Evolutionary conservation across 371 early-diverging fungal species (phyloP), one percentile per base, ranked within the genome.

Genomic region (Mucor lusitanicus): DNA sequence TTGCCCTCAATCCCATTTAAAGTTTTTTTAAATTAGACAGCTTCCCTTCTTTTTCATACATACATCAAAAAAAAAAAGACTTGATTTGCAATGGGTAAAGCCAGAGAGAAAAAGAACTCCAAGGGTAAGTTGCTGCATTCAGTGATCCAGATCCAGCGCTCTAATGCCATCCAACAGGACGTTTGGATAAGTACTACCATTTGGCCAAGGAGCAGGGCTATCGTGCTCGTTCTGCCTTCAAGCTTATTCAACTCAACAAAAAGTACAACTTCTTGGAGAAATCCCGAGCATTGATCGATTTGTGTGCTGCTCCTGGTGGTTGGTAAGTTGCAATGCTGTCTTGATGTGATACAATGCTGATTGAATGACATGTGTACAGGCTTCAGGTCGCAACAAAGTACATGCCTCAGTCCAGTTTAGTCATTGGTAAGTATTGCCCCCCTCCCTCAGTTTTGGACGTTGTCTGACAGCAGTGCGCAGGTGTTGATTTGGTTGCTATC

Each of bases 121-220:
- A 81, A 81, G 63, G 81, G 81, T 81, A 78, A 63, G 33, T 17
- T 54, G 12, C 23, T 13, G 59, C 17, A 59, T 9, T 5, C 8
- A 19, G 21, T 6, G 40, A 32, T 48, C 21, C 15, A 19, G 27
- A 39, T 32, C 5, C 19, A 32, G 8, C 11, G 37, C 13, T 13
- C 27, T 25, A 19, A 46, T 35, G 54, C 37, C 42, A 7, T 27
- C 12, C 46, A 21, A 56, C 53, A 85, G 96, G 97, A 63, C 95
- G 99, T 84, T 90, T 99, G 86, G 99, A 99, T 88, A 99, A 99
- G 88, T 99, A 97, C 88, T 99, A 99, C 84, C 95, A 98, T 82
- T 89, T 99, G 85, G 99, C 99, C 79, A 99, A 99, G 88, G 99
- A 99, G 78, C 99, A 99, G 79, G 99, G 99, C 67, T 99, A 98